A percentile compares a stretch with the other conserved stretches of the same genome.
Evolutionary conservation across 352 stramenopile genomes (phyloP).

Genomic region (Phytopythium aichiense): DNA sequence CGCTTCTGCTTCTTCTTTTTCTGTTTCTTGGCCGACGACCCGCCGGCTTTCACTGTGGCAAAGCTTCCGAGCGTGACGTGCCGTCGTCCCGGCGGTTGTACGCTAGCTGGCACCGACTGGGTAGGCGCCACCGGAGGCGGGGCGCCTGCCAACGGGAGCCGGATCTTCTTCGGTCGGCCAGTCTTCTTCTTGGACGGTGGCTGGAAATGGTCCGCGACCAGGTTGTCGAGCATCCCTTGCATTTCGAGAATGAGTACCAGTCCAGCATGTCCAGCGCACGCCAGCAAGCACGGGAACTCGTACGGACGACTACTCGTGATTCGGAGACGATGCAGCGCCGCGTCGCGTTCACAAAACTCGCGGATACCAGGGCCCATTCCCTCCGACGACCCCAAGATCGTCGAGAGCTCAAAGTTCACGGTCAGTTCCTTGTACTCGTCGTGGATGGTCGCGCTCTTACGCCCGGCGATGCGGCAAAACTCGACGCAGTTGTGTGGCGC

Average conservation of each 20-base stretch:
- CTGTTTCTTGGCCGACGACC: slow-evolving; percentile 32
- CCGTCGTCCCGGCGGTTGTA: background rate
- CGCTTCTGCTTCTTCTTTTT: slow-evolving; percentile 25
- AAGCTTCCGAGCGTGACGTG: slow-evolving; percentile 37
- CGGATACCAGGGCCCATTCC: slow-evolving; percentile 33
- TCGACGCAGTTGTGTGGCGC: slow-evolving; percentile 63
- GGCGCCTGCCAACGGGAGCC: background rate
- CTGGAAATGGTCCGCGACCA: slow-evolving; percentile 50
- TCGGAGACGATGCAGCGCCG: slow-evolving; percentile 66
- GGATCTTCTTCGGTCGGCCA: slow-evolving; percentile 42
- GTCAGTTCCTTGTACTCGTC: slow-evolving; percentile 52
- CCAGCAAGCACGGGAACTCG: slow-evolving; percentile 59
- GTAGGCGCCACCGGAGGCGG: background rate
- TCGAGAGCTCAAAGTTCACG: slow-evolving; percentile 41
- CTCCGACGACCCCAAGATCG: slow-evolving; percentile 44
- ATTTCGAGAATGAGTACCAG: slow-evolving; percentile 74
- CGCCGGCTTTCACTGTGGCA: background rate
- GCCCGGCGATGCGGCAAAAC: slow-evolving; percentile 52
- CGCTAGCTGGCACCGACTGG: background rate
- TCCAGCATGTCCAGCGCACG: slow-evolving; percentile 57
- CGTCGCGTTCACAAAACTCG: slow-evolving; percentile 73
- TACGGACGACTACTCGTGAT: slow-evolving; percentile 38
- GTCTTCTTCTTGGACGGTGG: slow-evolving; percentile 52
- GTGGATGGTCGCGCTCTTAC: slow-evolving; percentile 49
- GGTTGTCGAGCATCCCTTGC: slow-evolving; percentile 49